Evolutionary conservation across 2,329 filamentous ascomycete genomes (phyloP).

Genomic region (Grosmannia clavigera): DNA sequence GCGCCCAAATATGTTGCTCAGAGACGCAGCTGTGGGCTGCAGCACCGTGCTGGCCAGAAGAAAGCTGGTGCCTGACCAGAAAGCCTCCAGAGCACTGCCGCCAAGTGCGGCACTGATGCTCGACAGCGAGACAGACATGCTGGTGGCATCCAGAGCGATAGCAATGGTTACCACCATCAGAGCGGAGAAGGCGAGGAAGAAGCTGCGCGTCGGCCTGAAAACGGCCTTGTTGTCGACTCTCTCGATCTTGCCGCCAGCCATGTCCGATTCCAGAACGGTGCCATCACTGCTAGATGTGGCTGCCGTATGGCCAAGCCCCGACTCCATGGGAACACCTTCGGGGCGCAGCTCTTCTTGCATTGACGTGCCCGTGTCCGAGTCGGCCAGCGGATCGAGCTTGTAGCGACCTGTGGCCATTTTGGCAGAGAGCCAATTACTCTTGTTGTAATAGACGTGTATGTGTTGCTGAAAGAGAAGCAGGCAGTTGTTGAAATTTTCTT

Average conservation of each 20-base stretch:
- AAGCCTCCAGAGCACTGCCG: constrained; percentile 47
- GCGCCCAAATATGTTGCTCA: constrained; percentile 13
- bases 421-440: neutral
- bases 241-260: constrained; percentile 10
- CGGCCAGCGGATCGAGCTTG: neutral
- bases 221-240: constrained; percentile 12
- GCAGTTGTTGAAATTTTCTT: neutral
- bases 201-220: constrained; percentile 23
- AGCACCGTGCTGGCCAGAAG: constrained; percentile 51
- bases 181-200: constrained; percentile 36
- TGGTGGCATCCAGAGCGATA: constrained; percentile 54
- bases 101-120: constrained; percentile 34
- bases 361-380: constrained; percentile 1
- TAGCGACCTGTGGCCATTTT: neutral
- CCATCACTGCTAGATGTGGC: neutral
- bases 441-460: neutral
- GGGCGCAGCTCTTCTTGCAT: neutral
- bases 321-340: neutral
- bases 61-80: constrained; percentile 62
- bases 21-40: constrained; percentile 31
- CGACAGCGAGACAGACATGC: constrained; percentile 48
- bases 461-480: neutral
- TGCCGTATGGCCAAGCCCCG: neutral
- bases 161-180: constrained; percentile 45
- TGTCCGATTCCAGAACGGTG: neutral